Percentiles rank a stretch among this genome's conserved stretches.
phyloP scores from a whole-genome alignment of 139 green algal genomes.

The Haematococcus sp. region DNA sequence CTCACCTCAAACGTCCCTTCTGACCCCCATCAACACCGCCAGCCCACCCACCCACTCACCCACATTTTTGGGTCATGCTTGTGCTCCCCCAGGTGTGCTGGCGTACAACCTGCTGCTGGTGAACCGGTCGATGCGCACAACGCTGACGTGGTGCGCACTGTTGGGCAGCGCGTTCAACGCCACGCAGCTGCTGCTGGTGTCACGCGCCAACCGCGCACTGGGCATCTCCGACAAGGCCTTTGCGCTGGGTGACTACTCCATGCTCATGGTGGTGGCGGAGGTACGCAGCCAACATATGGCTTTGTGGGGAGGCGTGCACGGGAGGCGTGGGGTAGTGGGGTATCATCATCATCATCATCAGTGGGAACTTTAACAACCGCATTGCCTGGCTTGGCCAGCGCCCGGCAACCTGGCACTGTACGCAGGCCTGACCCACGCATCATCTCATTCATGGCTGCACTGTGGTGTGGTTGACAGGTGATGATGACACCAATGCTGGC shows the following conservation, averaged over 20 bases:
- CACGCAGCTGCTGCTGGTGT: conserved; percentile 57
- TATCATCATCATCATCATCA: too few species aligned
- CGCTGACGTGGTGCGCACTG: conserved; percentile 51
- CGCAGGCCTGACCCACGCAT: too few species aligned
- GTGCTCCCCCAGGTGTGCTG: conserved; percentile 22
- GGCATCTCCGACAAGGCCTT: conserved; percentile 73
- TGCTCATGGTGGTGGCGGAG: conserved; percentile 57
- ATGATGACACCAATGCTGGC: conserved; percentile 88
- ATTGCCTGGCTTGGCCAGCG: too few species aligned
- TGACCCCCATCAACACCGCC: too few species aligned
- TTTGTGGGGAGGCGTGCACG: too few species aligned
- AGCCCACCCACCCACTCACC: too few species aligned
- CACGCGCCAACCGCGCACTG: conserved; percentile 32
- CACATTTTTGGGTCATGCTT: conserved; percentile 53
- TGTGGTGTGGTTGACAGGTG: conserved; percentile 63
- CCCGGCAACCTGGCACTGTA: too few species aligned
- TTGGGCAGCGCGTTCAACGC: conserved; percentile 56
- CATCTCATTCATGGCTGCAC: too few species aligned
- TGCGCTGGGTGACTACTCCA: conserved; percentile 70
- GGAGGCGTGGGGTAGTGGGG: too few species aligned
- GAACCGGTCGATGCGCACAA: not conserved
- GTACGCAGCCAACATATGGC: conserved; percentile 5
- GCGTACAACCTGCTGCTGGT: conserved; percentile 10
- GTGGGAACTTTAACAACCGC: too few species aligned
- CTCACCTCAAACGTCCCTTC: too few species aligned